Conservation (phyloP, 495 filamentous ascomycete genomes). For the Aspergillus avenaceus region DNA sequence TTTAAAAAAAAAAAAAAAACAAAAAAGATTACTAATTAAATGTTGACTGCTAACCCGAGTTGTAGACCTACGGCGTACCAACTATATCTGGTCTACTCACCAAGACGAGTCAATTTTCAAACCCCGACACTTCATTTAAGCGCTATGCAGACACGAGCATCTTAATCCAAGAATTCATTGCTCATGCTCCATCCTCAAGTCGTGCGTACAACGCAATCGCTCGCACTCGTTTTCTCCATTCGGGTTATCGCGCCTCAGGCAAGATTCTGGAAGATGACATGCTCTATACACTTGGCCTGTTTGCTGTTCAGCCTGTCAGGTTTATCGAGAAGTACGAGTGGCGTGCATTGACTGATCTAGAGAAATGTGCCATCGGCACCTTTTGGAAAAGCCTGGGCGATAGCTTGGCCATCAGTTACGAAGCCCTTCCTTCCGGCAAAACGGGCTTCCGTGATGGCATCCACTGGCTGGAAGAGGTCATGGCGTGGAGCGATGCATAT, state of each 20-base stretch:
- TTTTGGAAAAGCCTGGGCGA: constrained; percentile 66
- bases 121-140: constrained; percentile 48
- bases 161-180: constrained; percentile 54
- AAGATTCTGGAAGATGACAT: constrained; percentile 62
- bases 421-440: constrained; percentile 30
- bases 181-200: constrained; percentile 41
- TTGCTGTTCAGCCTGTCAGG: constrained; percentile 53
- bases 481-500: constrained; percentile 55
- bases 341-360: constrained; percentile 56
- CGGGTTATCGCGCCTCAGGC: constrained; percentile 52
- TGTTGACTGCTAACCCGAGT: neutral
- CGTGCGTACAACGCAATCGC: constrained; percentile 50
- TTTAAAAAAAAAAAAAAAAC: too few species aligned
- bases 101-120: constrained; percentile 55
- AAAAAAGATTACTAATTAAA: too few species aligned
- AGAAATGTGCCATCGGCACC: constrained; percentile 60
- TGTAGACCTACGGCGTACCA: constrained; percentile 63
- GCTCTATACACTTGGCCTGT: constrained; percentile 63
- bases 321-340: constrained; percentile 62
- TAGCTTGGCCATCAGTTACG: constrained; percentile 54
- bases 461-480: constrained; percentile 62
- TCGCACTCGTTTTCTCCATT: constrained; percentile 65
- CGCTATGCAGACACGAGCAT: constrained; percentile 61
- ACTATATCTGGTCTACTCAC: constrained; percentile 55
- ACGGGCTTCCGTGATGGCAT: constrained; percentile 55